Conservation (phyloP, 371 early-diverging fungal species). For the Mortierella sp. region DNA sequence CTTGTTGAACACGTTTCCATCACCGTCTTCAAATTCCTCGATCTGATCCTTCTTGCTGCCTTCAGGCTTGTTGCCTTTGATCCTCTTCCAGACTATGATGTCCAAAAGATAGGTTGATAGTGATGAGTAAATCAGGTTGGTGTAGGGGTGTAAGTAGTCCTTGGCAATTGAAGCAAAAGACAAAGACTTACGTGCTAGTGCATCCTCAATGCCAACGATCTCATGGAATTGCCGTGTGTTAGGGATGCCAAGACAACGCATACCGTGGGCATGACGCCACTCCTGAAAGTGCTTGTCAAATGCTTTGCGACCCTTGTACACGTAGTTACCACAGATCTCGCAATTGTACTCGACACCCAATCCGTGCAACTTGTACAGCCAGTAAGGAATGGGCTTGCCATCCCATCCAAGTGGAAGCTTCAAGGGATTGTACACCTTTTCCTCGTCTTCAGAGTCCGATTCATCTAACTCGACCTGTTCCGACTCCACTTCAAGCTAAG, state of each 20-base stretch:
- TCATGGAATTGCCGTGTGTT: slow-evolving; percentile 95
- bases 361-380: slow-evolving; percentile 98
- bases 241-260: slow-evolving; percentile 94
- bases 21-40: slow-evolving; percentile 97
- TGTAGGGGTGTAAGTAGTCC: too few species aligned
- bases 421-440: slow-evolving; percentile 94
- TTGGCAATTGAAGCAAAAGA: too few species aligned
- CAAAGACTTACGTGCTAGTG: slow-evolving; percentile 80
- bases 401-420: slow-evolving; percentile 98
- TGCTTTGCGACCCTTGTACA: slow-evolving; percentile 97
- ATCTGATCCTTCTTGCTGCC: slow-evolving; percentile 77
- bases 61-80: slow-evolving; percentile 75
- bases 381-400: slow-evolving; percentile 98
- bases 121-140: too few species aligned
- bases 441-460: slow-evolving; percentile 88
- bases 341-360: slow-evolving; percentile 95
- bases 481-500: slow-evolving; percentile 79
- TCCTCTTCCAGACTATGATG: slow-evolving; percentile 82
- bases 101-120: background rate
- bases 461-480: slow-evolving; percentile 79
- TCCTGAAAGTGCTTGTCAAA: slow-evolving; percentile 98
- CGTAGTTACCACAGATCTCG: slow-evolving; percentile 96
- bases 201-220: slow-evolving; percentile 93
- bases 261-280: slow-evolving; percentile 95
- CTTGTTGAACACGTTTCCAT: slow-evolving; percentile 98